A percentile compares a stretch with the other conserved stretches of the same genome.
Conservation (phyloP, 257 asterid species). For the Solanum habrochaites region DNA sequence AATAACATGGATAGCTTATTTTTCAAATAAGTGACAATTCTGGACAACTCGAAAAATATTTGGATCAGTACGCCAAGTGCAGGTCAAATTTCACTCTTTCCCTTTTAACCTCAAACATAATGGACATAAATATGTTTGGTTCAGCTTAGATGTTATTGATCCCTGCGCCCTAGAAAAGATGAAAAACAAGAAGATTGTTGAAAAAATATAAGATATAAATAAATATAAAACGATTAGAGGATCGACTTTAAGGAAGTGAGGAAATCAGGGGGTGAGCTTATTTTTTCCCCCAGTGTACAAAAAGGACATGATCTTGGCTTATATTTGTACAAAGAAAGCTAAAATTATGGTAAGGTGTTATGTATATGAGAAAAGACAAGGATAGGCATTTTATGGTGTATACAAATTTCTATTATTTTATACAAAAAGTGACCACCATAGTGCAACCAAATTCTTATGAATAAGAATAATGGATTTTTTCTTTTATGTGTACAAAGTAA, state of each 20-base stretch:
- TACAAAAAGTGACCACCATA: background rate
- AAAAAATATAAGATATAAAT: background rate
- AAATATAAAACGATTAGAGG: background rate
- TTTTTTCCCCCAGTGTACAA: conserved; percentile 20
- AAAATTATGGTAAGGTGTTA: background rate
- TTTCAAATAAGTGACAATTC: background rate
- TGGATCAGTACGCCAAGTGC: background rate
- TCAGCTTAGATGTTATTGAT: background rate
- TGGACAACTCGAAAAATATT: background rate
- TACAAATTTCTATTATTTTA: background rate
- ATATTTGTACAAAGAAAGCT: conserved; percentile 26
- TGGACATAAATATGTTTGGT: background rate
- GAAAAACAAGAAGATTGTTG: background rate
- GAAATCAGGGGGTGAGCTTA: too few species aligned
- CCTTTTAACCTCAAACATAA: background rate
- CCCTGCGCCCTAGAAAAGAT: conserved; percentile 6
- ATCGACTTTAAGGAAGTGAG: too few species aligned
- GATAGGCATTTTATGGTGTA: background rate
- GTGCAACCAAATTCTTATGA: too few species aligned
- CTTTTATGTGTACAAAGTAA: background rate
- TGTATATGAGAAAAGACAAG: background rate
- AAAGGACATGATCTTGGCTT: background rate
- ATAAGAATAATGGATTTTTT: too few species aligned
- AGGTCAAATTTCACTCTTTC: background rate
- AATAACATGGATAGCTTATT: background rate